Evolutionary conservation across 2,329 filamentous ascomycete species (phyloP).

Genomic region (Epicoccum nigrum): DNA sequence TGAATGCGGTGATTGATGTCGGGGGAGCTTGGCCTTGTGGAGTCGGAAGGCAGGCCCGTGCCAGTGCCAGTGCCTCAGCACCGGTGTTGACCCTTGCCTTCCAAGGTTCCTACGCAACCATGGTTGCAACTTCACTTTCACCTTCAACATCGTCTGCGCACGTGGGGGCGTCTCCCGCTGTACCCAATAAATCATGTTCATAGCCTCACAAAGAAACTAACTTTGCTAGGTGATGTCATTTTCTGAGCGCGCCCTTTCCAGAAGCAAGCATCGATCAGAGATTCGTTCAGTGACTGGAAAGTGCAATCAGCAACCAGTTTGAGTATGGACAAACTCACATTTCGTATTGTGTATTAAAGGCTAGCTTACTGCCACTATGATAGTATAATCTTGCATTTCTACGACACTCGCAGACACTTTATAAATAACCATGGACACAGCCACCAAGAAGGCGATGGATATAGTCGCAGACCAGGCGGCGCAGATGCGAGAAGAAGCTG

Average conservation of each 20-base stretch:
- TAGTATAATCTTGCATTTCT: no score
- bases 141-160: neutral
- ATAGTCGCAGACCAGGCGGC: neutral
- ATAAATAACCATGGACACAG: neutral
- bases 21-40: conserved; percentile 2
- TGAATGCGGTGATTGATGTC: conserved; percentile 12
- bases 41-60: conserved; percentile 1
- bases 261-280: no score
- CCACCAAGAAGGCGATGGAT: neutral
- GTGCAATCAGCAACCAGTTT: neutral
- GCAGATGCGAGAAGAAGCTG: neutral
- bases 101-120: neutral
- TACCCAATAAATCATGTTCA: no score
- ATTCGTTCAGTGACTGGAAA: neutral
- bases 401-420: no score
- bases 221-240: no score
- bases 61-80: conserved; percentile 8
- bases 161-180: no score
- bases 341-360: no score
- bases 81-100: neutral
- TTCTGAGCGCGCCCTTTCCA: no score
- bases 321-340: no score
- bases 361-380: no score
- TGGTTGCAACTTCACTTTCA: no score
- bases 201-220: no score